Evolutionary conservation across 225 moss, liverwort and hornwort genomes (phyloP).

Genomic region (Ulota crispa): DNA sequence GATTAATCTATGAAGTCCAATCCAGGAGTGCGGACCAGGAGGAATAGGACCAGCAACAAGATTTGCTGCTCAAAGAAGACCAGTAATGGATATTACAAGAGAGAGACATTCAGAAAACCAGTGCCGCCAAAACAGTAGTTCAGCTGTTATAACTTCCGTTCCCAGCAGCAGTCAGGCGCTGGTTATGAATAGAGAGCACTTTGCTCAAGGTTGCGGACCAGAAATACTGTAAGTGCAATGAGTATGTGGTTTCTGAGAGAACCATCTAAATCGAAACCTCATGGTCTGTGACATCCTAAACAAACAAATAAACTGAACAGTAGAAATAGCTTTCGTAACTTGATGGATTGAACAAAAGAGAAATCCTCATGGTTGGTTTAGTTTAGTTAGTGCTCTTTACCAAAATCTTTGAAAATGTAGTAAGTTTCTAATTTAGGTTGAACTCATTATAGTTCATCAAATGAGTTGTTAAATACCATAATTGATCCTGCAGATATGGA

Average conservation of each 20-base stretch:
- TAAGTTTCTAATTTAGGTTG: no score
- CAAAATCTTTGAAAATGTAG: no score
- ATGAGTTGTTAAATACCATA: no score
- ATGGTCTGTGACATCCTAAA: no score
- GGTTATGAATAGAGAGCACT: constrained; percentile 35
- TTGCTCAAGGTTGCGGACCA: constrained; percentile 28
- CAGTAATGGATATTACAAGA: constrained; percentile 41
- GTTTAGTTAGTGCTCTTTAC: no score
- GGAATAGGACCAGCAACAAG: constrained; percentile 46
- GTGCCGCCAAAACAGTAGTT: constrained; percentile 36
- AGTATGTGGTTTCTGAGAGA: background rate
- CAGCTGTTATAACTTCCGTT: constrained; percentile 30
- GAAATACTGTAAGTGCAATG: constrained; percentile 33
- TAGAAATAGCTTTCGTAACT: no score
- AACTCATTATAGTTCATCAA: no score
- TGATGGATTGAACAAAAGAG: no score
- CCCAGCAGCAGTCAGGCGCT: constrained; percentile 19
- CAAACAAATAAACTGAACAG: no score
- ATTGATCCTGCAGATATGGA: no score
- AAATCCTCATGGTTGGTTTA: no score
- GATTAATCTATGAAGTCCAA: background rate
- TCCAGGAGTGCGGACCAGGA: constrained; percentile 46
- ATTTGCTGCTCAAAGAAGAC: constrained; percentile 51
- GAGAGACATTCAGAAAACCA: constrained; percentile 34
- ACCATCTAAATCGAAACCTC: background rate